Conservation (phyloP, 352 stramenopile species). For the Phytophthora constricta region DNA sequence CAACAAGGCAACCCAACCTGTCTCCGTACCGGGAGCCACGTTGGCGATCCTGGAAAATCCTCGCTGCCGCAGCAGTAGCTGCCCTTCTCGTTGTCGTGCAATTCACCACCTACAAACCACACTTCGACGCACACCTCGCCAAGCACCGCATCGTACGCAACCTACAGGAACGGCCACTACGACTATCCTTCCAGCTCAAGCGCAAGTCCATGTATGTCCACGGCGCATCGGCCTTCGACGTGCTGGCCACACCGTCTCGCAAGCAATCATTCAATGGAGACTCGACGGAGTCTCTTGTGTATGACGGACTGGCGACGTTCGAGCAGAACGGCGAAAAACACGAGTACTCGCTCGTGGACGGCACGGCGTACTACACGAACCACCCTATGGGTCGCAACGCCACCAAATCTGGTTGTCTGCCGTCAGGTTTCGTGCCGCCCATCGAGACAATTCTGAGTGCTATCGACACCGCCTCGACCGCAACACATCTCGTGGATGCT, state of each 20-base stretch:
- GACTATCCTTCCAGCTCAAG: constrained; percentile 41
- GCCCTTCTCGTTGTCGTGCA: constrained; percentile 12
- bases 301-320: constrained; percentile 42
- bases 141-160: constrained; percentile 39
- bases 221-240: constrained; percentile 34
- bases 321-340: constrained; percentile 34
- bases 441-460: constrained; percentile 26
- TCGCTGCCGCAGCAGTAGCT: not conserved
- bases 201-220: constrained; percentile 46
- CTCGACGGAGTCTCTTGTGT: constrained; percentile 23
- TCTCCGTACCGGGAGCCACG: not conserved
- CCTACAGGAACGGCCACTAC: constrained; percentile 29
- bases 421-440: constrained; percentile 22
- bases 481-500: constrained; percentile 5
- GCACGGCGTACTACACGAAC: constrained; percentile 40
- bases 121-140: constrained; percentile 35
- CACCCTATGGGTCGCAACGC: constrained; percentile 7
- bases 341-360: constrained; percentile 49
- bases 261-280: not conserved
- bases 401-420: constrained; percentile 30
- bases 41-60: constrained; percentile 10
- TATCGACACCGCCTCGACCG: constrained; percentile 19
- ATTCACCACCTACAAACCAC: constrained; percentile 25
- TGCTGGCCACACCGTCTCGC: constrained; percentile 23
- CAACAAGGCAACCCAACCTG: not conserved